Base-by-base conservation (phyloP, 257 asterid species). In the Galeopsis tetrahit region DNA sequence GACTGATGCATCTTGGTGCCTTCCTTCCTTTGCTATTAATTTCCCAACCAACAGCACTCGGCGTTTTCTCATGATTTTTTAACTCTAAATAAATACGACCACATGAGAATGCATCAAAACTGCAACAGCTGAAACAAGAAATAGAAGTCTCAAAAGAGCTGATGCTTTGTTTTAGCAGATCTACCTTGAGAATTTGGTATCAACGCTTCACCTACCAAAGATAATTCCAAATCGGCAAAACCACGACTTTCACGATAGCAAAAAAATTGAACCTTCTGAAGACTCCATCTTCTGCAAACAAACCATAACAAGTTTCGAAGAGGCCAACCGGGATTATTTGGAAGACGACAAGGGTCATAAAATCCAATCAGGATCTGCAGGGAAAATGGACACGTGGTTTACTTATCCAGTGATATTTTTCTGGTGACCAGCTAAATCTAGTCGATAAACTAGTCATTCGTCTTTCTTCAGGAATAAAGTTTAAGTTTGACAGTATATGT, bases 211-310 rank as follows among this genome's bases (percentile, higher is more conserved):
- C 97, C 99, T 71, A 91, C 90, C 79, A 89, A 85, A 28, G 99
- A 91, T 61, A 75, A 78, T 42, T 84, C 89, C 69, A 91, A 69
- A 82, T 94, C 92, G n/a, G 94, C 96, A 80, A 89, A 86, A 69
- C 97, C 99, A 69, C 90, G 96, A 79, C 74, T 85, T 82, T 94
- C 99, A 6, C 97, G 96, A 77, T 91, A 94, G 80, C 97, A 88
- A 39, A 94, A 85, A 73, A 94, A 88, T 34, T 68, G 75, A 80
- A 87, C 65, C 78, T 85, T 88, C 70, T 82, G 82, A 75, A 86
- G 81, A 38, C 88, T 82, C 96, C 89, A 88, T 83, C 88, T 89
- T 81, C 78, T 71, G 82, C 70, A 82, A 80, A 94, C 81, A 85
- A 72, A 94, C 80, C 86, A 77, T 38, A 94, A 84, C 71, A 82